Conservation (phyloP, 2,329 filamentous ascomycete genomes). For the Sporothrix brasiliensis region DNA sequence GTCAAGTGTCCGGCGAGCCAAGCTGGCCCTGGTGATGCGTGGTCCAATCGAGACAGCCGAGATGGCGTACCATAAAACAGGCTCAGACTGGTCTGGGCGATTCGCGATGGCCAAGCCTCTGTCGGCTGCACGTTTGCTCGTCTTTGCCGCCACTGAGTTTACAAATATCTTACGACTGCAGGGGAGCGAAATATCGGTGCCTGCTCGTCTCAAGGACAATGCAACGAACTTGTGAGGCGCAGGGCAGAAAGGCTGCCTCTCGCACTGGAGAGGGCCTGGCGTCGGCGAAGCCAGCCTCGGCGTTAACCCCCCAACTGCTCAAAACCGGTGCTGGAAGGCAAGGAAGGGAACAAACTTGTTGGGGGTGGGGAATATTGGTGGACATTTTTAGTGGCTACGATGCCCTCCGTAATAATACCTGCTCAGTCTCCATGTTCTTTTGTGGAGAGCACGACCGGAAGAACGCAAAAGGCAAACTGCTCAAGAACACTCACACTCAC, state of each 20-base stretch:
- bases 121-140: background rate
- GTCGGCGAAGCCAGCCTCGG: background rate
- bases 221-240: background rate
- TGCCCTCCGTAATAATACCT: too few relatives aligned
- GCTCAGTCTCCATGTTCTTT: background rate
- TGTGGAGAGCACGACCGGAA: background rate
- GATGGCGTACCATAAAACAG: conserved; percentile 5
- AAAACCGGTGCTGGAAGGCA: background rate
- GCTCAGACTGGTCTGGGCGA: background rate
- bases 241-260: conserved; percentile 1
- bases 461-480: conserved; percentile 11
- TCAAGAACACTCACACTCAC: background rate
- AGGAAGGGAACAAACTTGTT: background rate
- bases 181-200: conserved; percentile 8
- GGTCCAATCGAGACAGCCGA: conserved; percentile 5
- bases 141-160: too few relatives aligned
- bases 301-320: conserved; percentile 1
- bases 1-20: conserved; percentile 5
- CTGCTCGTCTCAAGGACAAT: conserved; percentile 5
- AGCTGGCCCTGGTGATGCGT: background rate
- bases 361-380: background rate
- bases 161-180: too few relatives aligned
- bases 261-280: background rate
- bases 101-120: conserved; percentile 10
- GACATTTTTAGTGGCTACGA: background rate